Percentiles rank a stretch among this genome's conserved stretches.
Conservation (phyloP, 129 eudicot species). For the Helichrysum umbraculigerum region DNA sequence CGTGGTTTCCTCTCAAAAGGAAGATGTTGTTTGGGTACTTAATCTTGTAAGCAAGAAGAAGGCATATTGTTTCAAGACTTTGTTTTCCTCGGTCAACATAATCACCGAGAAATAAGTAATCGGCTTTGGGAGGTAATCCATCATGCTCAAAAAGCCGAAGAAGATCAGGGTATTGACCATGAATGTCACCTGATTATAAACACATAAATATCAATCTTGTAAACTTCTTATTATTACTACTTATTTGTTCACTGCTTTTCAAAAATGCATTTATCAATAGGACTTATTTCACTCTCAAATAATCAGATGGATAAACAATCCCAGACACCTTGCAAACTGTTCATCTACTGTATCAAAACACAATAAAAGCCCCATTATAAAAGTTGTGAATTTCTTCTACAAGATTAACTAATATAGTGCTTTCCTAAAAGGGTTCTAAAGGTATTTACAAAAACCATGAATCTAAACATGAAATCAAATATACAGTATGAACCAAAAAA, state of each 20-base stretch:
- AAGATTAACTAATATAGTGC: neutral
- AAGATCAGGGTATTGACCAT: constrained; percentile 69
- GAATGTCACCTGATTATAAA: constrained; percentile 51
- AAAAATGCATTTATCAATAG: neutral
- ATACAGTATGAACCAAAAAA: neutral
- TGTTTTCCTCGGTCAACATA: constrained; percentile 66
- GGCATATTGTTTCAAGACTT: constrained; percentile 59
- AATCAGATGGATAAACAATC: neutral
- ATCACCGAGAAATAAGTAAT: constrained; percentile 61
- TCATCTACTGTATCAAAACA: too few relatives aligned
- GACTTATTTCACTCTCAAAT: neutral
- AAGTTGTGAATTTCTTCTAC: neutral
- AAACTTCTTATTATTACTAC: neutral
- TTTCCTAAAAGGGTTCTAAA: constrained; percentile 7
- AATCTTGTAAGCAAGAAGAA: constrained; percentile 49
- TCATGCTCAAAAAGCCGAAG: constrained; percentile 58
- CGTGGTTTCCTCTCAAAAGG: constrained; percentile 50
- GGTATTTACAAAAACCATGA: constrained; percentile 18
- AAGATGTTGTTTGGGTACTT: constrained; percentile 51
- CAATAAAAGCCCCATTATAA: neutral
- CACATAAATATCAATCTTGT: neutral
- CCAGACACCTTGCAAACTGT: neutral
- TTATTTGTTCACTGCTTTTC: neutral
- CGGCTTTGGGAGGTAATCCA: constrained; percentile 52
- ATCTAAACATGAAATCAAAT: neutral